Evolutionary conservation across 345 rosid genomes (phyloP), one percentile per base, ranked within the genome.

Genomic region (Anacardium occidentale): DNA sequence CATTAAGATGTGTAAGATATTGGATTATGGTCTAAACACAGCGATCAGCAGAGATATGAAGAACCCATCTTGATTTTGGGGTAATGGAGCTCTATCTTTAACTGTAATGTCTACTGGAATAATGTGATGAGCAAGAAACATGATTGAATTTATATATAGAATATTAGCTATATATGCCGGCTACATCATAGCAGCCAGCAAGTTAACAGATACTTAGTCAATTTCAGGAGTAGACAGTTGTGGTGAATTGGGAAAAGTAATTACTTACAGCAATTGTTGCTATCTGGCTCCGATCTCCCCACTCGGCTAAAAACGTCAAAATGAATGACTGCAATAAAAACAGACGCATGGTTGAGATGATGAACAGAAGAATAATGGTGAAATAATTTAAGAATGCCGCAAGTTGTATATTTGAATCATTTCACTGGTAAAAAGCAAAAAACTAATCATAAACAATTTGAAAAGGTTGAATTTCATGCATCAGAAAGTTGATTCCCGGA

Each of bases 261-360:
- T 45, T 47, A 66, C 98, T 91, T 87, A 96, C 99, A 75, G 99
- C 99, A 73, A 96, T 96, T 78, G 99, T 96, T 56, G 99, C 99
- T 45, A 96, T 96, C 83, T 96, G 98, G 84, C 99, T 96, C 63
- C 98, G 94, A 71, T 96, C 99, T 0, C 98, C 98, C 99, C 99
- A 96, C 83, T 96, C 99, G 2, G 99, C 99, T 62, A 96, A 82
- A 78, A 96, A 96, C 32, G 99, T 93, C 78, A 96, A 71, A 72
- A 96, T 83, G 79, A 96, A 95, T 59, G 99, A 90, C 99, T 93
- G 90, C 86, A 82, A 4, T 15, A 63, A 68, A 45, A 77, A 47
- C 57, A 25, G 51, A 40, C 34, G 73, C 68, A 44, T 45, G 32
- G 63, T 17, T 64, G 42, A 37, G 55, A 64, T 17, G 29, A 21